Evolutionary conservation across 352 stramenopile genomes (phyloP), one percentile per base, ranked within the genome.

Genomic region (Globisporangium spiculum): DNA sequence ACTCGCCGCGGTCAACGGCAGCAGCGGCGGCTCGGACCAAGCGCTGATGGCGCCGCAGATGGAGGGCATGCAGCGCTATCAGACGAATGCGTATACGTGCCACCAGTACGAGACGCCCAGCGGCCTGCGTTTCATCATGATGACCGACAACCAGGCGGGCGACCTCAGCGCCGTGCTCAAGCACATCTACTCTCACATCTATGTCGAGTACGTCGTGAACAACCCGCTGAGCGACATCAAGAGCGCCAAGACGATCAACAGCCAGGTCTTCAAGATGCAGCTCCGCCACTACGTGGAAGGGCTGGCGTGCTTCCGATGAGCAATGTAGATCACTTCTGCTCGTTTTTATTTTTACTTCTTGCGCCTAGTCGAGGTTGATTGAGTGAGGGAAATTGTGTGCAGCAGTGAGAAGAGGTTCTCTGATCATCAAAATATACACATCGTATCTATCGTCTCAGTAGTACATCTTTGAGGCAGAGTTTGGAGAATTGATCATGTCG

Each of bases 21-120:
- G 18, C 67, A 41, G 64, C 55, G 32, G n/a, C 67, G 41, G 65
- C 55, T 58, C 66, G 27, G 67, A 56, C 18, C 44, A 77, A 67
- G 56, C 67, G 3, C 38, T 70, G 20, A 24, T 52, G 44, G 62
- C 46, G 34, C 53, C 66, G 24, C 68, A 68, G 48, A 77, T 65
- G 67, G 81, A 93, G 36, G 80, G 83, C 0, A 75, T 97, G 66
- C 86, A 96, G 63, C 76, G 88, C 26, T 96, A 88, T 68, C 90
- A 96, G 70, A 97, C 92, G 7, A 88, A 92, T 69, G 69, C 83
- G 61, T 98, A 97, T 77, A 97, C 89, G 53, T 92, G 94, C 34
- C 92, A 98, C 69, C 85, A 97, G 71, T 97, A 97, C 63, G 91
- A 98, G 77, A 96, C 92, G 55, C 78, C 84, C 50, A 96, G 87